Evolutionary conservation across 1,284 basidiomycete genomes (phyloP).

Genomic region (Inonotus hispidus): DNA sequence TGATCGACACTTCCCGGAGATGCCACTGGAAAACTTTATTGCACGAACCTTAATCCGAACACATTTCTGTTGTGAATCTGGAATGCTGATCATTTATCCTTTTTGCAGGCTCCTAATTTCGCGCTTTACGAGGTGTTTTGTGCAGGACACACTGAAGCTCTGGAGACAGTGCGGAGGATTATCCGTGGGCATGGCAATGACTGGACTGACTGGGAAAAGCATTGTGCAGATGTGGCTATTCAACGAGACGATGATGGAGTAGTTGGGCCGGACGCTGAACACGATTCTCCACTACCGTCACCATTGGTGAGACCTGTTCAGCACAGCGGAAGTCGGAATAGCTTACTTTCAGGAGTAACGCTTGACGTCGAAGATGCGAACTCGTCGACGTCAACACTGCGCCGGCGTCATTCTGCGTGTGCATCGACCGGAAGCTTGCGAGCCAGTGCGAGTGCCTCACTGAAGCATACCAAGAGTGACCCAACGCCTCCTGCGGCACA

Average conservation of each 20-base stretch:
- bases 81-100: neutral
- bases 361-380: conserved; percentile 22
- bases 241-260: neutral
- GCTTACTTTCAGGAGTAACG: conserved; percentile 20
- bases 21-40: neutral
- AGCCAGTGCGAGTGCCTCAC: conserved; percentile 8
- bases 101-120: conserved; percentile 64
- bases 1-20: too few relatives aligned
- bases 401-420: conserved; percentile 13
- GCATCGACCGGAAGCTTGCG: conserved; percentile 14
- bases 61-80: neutral
- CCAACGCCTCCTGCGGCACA: conserved; percentile 28
- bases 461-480: conserved; percentile 16
- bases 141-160: conserved; percentile 75
- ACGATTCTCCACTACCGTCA: neutral
- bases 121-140: conserved; percentile 80
- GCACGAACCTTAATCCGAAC: neutral
- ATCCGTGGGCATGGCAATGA: conserved; percentile 58
- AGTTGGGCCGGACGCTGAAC: neutral
- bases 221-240: conserved; percentile 35
- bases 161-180: conserved; percentile 63
- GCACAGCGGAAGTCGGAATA: conserved; percentile 9
- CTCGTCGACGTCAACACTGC: conserved; percentile 18
- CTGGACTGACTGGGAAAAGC: conserved; percentile 79
- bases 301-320: neutral